These are phyloP conservation scores for Pseudogymnoascus sp. DNA, from an alignment of 2,329 filamentous ascomycete species.

Conservation along the genomic window DNA sequence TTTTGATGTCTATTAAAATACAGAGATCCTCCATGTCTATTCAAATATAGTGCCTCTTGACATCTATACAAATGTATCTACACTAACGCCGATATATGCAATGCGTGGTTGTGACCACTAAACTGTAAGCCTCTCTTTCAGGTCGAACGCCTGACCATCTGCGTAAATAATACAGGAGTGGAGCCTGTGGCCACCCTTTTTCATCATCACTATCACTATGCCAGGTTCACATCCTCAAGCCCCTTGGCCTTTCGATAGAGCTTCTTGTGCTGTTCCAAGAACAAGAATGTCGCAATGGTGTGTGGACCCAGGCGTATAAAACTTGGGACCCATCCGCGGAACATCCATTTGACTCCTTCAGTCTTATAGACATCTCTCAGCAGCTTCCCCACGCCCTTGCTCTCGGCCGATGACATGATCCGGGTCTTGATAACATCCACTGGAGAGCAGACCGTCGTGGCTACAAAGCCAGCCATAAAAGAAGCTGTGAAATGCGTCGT, in stretches of 20 bases:
- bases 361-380: constrained; percentile 59
- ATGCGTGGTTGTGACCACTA: constrained; percentile 3
- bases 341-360: constrained; percentile 76
- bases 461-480: constrained; percentile 72
- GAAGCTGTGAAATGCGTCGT: constrained; percentile 71
- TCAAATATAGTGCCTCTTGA: background rate
- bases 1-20: background rate
- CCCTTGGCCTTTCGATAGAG: constrained; percentile 52
- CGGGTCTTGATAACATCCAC: constrained; percentile 86
- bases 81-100: background rate
- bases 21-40: background rate
- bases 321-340: constrained; percentile 82
- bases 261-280: constrained; percentile 80
- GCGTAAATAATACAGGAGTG: constrained; percentile 1
- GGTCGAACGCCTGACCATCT: background rate
- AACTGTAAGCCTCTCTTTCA: constrained; percentile 1
- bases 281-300: constrained; percentile 80
- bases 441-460: constrained; percentile 76
- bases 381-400: constrained; percentile 48
- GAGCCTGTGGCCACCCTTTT: background rate
- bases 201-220: background rate
- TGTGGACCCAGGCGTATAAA: constrained; percentile 64
- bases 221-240: constrained; percentile 17
- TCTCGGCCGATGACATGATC: constrained; percentile 64
- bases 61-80: background rate